A percentile compares a stretch with the other conserved stretches of the same genome.
Conservation (phyloP, 2,329 filamentous ascomycete genomes). For the Gliomastix tumulicola region DNA sequence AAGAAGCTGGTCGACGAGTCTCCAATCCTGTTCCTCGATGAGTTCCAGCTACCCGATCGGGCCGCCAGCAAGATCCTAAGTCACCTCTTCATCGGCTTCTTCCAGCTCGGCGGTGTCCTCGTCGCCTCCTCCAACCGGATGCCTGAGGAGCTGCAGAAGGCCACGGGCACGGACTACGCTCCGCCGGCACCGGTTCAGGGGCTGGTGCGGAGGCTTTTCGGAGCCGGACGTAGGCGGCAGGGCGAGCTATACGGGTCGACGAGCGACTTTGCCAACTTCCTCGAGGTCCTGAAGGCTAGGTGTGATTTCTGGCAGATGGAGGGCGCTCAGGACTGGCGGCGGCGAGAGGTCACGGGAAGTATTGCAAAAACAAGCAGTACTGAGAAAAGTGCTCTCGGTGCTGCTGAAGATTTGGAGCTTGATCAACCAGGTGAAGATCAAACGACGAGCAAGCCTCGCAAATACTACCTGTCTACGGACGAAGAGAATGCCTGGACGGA, state of each 20-base stretch:
- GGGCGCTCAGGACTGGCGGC: constrained; percentile 63
- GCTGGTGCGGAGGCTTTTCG: constrained; percentile 41
- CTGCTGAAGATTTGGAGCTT: background rate
- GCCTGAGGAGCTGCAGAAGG: constrained; percentile 74
- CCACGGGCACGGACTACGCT: constrained; percentile 62
- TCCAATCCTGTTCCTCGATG: constrained; percentile 73
- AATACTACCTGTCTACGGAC: constrained; percentile 18
- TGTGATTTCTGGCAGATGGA: constrained; percentile 86
- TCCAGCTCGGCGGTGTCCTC: constrained; percentile 74
- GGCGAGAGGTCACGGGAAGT: constrained; percentile 40
- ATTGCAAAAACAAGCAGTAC: no score
- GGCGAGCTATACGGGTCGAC: constrained; percentile 50
- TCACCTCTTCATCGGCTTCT: constrained; percentile 72
- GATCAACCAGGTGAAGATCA: constrained; percentile 3
- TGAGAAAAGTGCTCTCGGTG: background rate
- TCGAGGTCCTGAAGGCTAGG: constrained; percentile 68
- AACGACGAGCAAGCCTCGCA: constrained; percentile 16
- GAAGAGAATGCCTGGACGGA: constrained; percentile 19
- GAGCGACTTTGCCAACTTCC: constrained; percentile 69
- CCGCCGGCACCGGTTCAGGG: constrained; percentile 47
- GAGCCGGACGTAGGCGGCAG: constrained; percentile 21
- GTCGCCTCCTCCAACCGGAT: constrained; percentile 77
- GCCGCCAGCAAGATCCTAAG: constrained; percentile 73
- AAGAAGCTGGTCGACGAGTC: constrained; percentile 68
- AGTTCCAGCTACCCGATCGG: constrained; percentile 77